Base-by-base conservation (phyloP, 1,284 basidiomycete genomes). In the Exobasidium rhododendri region DNA sequence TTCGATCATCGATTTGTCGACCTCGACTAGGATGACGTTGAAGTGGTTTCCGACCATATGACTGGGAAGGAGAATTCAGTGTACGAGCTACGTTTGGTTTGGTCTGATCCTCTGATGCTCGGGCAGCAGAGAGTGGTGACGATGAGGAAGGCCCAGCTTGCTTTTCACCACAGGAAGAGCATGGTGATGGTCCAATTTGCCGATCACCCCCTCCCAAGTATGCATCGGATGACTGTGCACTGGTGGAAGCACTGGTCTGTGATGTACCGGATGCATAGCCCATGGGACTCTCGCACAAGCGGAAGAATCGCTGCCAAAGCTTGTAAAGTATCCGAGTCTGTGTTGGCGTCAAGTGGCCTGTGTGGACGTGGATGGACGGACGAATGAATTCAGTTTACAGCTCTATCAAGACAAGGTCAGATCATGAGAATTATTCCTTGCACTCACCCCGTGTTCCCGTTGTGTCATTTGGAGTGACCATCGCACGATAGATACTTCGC, bases 241-340 rank as follows among this genome's bases (percentile, higher is more conserved):
- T 58, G 59, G n/a, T 56, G n/a, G n/a, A n/a, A 40, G 28, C 44
- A 20, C 22, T 20, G 29, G 49, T 6, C 20, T 32, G 32, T 30
- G 5, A 20, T 43, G 59, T 50, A 4, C 47, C 50, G 31, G n/a
- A n/a, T n/a, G 45, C 24, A n/a, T 60, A 31, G 6, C 46, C 24
- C 2, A 57, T 60, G 2, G 67, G 55, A 45, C 60, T 65, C 57
- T 76, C 63, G 51, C 74, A 76, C 4, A 74, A 64, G 32, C 70
- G 68, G 31, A 76, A 64, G 58, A 74, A 74, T 60, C 74, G 66
- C 32, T 66, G 63, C 74, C 72, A 76, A n/a, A 76, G 69, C 50
- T 67, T 64, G 50, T 74, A 71, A 32, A 76, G 69, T 20, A 70
- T 70, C 3, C 68, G 46, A 11, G 69, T 69, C 65, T 76, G 74